These are phyloP conservation scores for Fraxinus paxiana DNA, from an alignment of 305 asterid genomes.

Conservation along the genomic window DNA sequence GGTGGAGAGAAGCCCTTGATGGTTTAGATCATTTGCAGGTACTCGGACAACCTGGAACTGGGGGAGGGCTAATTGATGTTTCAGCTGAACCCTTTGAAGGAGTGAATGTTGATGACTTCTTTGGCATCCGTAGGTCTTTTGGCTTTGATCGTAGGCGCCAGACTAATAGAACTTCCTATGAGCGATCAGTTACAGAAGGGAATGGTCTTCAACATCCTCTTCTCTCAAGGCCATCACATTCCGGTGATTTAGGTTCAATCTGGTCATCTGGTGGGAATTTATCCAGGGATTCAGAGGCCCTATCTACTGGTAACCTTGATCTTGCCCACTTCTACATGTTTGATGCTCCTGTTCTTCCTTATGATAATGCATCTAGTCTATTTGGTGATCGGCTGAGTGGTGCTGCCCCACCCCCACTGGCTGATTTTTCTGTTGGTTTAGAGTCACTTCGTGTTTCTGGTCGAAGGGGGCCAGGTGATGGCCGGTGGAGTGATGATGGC, in stretches of 20 bases:
- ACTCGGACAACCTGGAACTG: slow-evolving; percentile 86
- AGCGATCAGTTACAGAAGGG: slow-evolving; percentile 64
- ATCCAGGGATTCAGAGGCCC: slow-evolving; percentile 67
- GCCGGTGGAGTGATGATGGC: slow-evolving; percentile 99
- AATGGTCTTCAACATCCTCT: slow-evolving; percentile 94
- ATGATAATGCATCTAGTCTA: slow-evolving; percentile 64
- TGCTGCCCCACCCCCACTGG: slow-evolving; percentile 70
- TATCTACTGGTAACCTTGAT: slow-evolving; percentile 70
- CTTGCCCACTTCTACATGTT: slow-evolving; percentile 77
- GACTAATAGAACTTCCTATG: slow-evolving; percentile 71
- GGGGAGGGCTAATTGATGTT: slow-evolving; percentile 82
- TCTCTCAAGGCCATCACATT: slow-evolving; percentile 76
- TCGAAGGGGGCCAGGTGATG: slow-evolving; percentile 93
- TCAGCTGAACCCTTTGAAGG: slow-evolving; percentile 98
- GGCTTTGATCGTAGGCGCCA: slow-evolving; percentile 96
- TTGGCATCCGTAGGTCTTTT: slow-evolving; percentile 82
- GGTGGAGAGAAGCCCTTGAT: slow-evolving; percentile 99
- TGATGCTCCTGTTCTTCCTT: slow-evolving; percentile 82
- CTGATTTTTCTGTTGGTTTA: slow-evolving; percentile 93
- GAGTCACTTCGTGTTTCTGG: slow-evolving; percentile 83
- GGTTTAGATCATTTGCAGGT: slow-evolving; percentile 96
- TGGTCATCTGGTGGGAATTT: slow-evolving; percentile 80
- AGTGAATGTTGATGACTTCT: slow-evolving; percentile 86
- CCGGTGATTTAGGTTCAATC: slow-evolving; percentile 63
- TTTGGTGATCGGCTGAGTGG: slow-evolving; percentile 81